phyloP scores from a whole-genome alignment of 345 rosid species.

The Melaleuca quinquenervia region DNA sequence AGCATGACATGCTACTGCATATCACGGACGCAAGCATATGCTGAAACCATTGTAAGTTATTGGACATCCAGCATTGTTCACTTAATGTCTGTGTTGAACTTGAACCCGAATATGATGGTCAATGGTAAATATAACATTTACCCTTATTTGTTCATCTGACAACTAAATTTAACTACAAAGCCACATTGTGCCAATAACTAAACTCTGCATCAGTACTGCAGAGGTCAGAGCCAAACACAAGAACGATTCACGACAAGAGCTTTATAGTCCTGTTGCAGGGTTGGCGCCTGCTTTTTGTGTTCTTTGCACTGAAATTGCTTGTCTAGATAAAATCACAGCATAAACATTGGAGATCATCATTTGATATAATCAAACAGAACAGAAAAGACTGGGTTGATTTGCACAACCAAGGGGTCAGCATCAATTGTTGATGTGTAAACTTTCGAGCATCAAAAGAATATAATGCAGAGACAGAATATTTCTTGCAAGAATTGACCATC shows the following conservation, averaged over 20 bases:
- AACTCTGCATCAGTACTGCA: background rate
- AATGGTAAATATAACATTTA: background rate
- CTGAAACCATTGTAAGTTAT: background rate
- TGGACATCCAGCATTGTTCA: background rate
- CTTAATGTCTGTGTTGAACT: background rate
- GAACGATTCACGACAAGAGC: background rate
- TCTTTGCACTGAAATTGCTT: background rate
- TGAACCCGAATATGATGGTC: background rate
- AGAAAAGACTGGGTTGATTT: background rate
- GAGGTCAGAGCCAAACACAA: background rate
- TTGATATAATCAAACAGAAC: background rate
- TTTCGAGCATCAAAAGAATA: background rate
- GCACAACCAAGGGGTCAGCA: background rate
- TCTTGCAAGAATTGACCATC: background rate
- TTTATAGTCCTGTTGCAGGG: background rate
- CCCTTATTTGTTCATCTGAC: background rate
- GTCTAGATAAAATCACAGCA: background rate
- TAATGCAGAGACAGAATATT: background rate
- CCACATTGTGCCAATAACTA: background rate
- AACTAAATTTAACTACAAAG: background rate
- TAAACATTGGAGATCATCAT: background rate
- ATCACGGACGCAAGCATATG: background rate
- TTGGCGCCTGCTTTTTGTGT: background rate
- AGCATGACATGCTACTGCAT: background rate
- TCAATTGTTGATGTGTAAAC: background rate